Evolutionary conservation across 1,139 yeast genomes (phyloP), one percentile per base, ranked within the genome.

Genomic region (Diutina sp.): DNA sequence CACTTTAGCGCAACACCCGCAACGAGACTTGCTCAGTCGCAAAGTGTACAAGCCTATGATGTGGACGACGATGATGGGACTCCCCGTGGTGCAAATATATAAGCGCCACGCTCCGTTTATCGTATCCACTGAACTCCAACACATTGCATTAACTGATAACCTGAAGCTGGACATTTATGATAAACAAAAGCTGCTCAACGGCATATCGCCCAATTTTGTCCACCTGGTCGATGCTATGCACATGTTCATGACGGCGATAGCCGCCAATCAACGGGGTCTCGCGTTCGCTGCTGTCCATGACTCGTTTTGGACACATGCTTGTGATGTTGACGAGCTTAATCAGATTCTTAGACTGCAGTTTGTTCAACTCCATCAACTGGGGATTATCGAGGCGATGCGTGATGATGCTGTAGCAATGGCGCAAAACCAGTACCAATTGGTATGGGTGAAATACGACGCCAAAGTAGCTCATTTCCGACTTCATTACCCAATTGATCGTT

Each of bases 221-320:
- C 80, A 76, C 61, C 74, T 79, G 4, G 58, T 76, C 14, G 80
- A 76, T 59, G 70, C 79, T 0, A 64, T 69, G 1, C 80, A 76
- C 60, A 66, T 76, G 69, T 60, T 67, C 44, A 68, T 74, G 72
- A 73, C 79, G 0, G 66, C 73, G 45, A 56, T 67, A 30, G 67
- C 65, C 3, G 69, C 72, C 3, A 51, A 59, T 16, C 46, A 58
- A 4, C 55, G 57, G 1, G 59, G 60, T 0, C 60, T 74, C 14
- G 62, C 69, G 7, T 74, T 76, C 64, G 74, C 68, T 1, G 68
- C 78, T 0, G 77, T 76, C 3, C 80, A 76, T 61, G 80, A 76
- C 61, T 73, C 78, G 11, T 76, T 68, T 59, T 76, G 80, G 80
- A 76, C 79, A 2, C 68, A 71, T 59, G 69, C 79, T 0, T 55